Evolutionary conservation across 2,329 filamentous ascomycete species (phyloP), one percentile per base, ranked within the genome.

Genomic region (Curvularia eragrostidis): DNA sequence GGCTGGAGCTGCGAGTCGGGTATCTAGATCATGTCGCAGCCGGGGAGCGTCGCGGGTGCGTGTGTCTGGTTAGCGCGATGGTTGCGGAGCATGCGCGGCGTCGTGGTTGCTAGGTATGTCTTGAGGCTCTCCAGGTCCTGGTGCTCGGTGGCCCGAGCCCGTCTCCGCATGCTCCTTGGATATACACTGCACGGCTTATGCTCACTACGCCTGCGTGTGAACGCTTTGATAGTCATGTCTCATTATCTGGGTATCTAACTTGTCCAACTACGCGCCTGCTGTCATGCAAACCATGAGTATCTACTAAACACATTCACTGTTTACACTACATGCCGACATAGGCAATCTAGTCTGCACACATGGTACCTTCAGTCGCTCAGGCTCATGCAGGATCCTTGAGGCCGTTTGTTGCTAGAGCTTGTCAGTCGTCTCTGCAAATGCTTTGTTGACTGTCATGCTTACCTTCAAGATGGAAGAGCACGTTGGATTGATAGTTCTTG

Each of bases 401-500:
- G 66, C 90, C 93, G 64, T 93, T 91, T 69, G 92, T 96, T 38
- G 91, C 91, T 96, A 64, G 18, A 23, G 42, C 3, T 19, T 12
- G 34, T 58, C 28, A 59, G 42, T 28, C 5, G 18, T 39, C n/a
- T 38, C 18, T 28, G 10, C 10, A 34, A 12, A 15, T 2, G 1
- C 19, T 24, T 7, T 3, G 42, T 7, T 3, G 13, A 65, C 7
- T 34, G 19, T 18, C 12, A 15, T 51, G 34, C 10, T 39, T 82
- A 96, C 95, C 95, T 87, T 98, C 95, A 5, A 99, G 84, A 71
- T 99, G 95, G 76, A 99, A 98, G 5, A 98, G 81, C 13, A 98
- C 94, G 70, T 98, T 99, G 10, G 93, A 97, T 77, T 97, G 93
- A 76, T 99, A 99, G 79, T 98, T 99, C 82, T 98, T 97, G 83